A percentile compares a stretch with the other conserved stretches of the same genome.
These are phyloP conservation scores for Vicia sativa DNA, from an alignment of 306 rosid species.

Conservation along the genomic window DNA sequence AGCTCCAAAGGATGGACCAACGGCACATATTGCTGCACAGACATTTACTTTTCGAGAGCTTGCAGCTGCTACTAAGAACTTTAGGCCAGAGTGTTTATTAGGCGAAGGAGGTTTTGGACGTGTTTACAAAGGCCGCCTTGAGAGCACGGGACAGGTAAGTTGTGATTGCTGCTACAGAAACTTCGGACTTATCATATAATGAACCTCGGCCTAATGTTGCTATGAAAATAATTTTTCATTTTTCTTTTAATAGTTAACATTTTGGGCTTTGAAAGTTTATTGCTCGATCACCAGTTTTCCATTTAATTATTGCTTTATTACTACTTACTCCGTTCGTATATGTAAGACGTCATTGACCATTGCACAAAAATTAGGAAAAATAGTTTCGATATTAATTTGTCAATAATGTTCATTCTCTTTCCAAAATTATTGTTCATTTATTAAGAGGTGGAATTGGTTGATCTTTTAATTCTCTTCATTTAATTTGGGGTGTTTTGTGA, in stretches of 20 bases:
- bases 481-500: not conserved
- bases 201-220: conserved; percentile 10
- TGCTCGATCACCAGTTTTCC: not conserved
- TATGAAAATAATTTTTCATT: conserved; percentile 15
- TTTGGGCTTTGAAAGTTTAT: conserved; percentile 19
- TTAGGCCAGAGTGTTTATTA: conserved; percentile 77
- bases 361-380: not conserved
- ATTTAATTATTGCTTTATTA: conserved; percentile 5
- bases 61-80: conserved; percentile 93
- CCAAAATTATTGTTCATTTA: not conserved
- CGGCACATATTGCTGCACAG: conserved; percentile 95
- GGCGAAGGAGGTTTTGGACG: conserved; percentile 99
- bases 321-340: not conserved
- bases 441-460: not conserved
- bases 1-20: conserved; percentile 80
- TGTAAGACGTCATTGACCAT: not conserved
- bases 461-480: not conserved
- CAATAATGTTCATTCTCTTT: not conserved
- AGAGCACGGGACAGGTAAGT: conserved; percentile 91
- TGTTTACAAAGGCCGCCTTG: conserved; percentile 93
- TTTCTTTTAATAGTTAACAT: conserved; percentile 23
- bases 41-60: conserved; percentile 97
- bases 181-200: not conserved
- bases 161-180: conserved; percentile 29
- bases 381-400: not conserved